Evolutionary conservation across 371 early-diverging fungal species (phyloP).

Genomic region (Mycotypha africana): DNA sequence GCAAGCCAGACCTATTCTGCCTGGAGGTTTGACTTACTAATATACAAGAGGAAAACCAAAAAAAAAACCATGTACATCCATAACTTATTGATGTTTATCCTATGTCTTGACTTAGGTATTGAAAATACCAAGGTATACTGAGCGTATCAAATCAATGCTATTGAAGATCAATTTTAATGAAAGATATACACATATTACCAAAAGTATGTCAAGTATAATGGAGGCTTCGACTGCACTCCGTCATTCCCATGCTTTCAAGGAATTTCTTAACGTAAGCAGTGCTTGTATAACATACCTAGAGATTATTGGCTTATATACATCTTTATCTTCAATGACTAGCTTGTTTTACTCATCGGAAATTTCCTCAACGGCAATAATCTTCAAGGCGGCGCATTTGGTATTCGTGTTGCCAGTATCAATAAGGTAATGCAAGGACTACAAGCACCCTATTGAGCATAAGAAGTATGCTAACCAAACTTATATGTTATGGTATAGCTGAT

Average conservation of each 20-base stretch:
- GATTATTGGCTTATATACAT: no score
- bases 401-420: constrained; percentile 35
- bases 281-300: no score
- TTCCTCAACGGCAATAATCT: constrained; percentile 46
- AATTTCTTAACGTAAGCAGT: constrained; percentile 31
- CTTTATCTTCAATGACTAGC: no score
- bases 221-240: constrained; percentile 32
- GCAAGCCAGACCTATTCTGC: no score
- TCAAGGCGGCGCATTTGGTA: constrained; percentile 51
- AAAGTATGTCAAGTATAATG: constrained; percentile 13
- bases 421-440: constrained; percentile 22
- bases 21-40: no score
- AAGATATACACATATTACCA: constrained; percentile 47
- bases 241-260: constrained; percentile 24
- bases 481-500: constrained; percentile 29
- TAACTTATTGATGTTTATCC: no score
- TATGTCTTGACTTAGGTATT: no score
- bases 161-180: constrained; percentile 64
- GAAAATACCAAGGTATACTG: constrained; percentile 47
- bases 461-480: not conserved
- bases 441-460: not conserved
- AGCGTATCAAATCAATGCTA: constrained; percentile 56
- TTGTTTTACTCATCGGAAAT: constrained; percentile 47
- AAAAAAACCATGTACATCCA: no score
- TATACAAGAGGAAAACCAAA: no score